Conservation (phyloP, 2,329 filamentous ascomycete genomes). For the Fusarium penzigii region DNA sequence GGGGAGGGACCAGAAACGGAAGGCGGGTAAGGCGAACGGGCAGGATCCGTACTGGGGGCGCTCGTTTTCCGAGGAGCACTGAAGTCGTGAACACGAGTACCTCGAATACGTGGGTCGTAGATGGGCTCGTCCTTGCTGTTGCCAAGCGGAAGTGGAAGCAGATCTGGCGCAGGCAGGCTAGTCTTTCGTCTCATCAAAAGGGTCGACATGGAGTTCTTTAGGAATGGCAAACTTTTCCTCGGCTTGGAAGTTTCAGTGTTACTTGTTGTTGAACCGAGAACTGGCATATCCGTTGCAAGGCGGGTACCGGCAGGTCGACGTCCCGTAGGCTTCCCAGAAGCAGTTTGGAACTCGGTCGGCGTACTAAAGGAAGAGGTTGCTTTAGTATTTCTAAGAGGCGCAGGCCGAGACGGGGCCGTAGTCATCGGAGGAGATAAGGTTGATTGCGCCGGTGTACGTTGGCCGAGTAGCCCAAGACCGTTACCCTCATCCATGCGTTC, state of each 20-base stretch:
- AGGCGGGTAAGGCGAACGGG: slow-evolving; percentile 10
- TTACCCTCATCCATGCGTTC: slow-evolving; percentile 20
- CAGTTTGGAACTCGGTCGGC: slow-evolving; percentile 49
- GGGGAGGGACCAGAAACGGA: slow-evolving; percentile 16
- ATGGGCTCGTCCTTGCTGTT: slow-evolving; percentile 44
- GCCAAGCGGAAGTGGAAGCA: slow-evolving; percentile 42
- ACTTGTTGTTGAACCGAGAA: slow-evolving; percentile 30
- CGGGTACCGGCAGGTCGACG: slow-evolving; percentile 46
- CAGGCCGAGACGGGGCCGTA: slow-evolving; percentile 31
- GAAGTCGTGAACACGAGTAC: slow-evolving; percentile 66
- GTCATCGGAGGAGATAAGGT: slow-evolving; percentile 24
- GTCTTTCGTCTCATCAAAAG: slow-evolving; percentile 58
- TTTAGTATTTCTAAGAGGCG: slow-evolving; percentile 33
- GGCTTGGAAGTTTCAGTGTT: slow-evolving; percentile 45
- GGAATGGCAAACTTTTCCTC: slow-evolving; percentile 57
- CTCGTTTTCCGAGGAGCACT: slow-evolving; percentile 56
- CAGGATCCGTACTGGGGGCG: slow-evolving; percentile 13
- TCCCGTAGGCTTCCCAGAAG: slow-evolving; percentile 31
- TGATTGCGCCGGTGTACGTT: slow-evolving; percentile 21
- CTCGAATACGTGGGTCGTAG: slow-evolving; percentile 66
- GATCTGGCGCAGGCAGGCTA: slow-evolving; percentile 49
- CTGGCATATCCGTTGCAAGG: slow-evolving; percentile 40
- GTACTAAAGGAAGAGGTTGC: slow-evolving; percentile 45
- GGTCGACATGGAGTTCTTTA: slow-evolving; percentile 62
- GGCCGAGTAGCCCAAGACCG: slow-evolving; percentile 13